Conservation (phyloP, 495 filamentous ascomycete genomes). For the Podospora pseudoanserina region DNA sequence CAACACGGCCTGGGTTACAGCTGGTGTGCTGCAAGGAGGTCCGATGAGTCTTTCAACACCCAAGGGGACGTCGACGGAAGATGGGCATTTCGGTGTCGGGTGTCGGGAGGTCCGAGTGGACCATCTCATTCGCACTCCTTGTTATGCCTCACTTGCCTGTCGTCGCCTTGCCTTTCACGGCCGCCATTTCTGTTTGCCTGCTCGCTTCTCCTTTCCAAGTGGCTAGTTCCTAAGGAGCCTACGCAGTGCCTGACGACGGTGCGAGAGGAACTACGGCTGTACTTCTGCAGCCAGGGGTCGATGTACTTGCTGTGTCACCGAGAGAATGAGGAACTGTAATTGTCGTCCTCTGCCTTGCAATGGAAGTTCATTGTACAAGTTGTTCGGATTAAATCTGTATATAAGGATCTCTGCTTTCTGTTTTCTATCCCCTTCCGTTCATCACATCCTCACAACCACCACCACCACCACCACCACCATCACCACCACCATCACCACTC, state of each 20-base stretch:
- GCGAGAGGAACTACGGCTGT: neutral
- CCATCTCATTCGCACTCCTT: neutral
- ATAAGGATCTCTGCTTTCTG: neutral
- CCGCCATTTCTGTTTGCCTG: neutral
- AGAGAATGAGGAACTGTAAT: neutral
- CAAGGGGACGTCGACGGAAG: neutral
- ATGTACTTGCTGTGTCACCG: constrained; percentile 5
- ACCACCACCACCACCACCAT: neutral
- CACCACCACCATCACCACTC: neutral
- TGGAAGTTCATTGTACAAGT: neutral
- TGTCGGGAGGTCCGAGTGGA: constrained; percentile 1
- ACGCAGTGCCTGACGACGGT: neutral
- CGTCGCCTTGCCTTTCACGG: neutral
- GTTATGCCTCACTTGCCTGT: constrained; percentile 1
- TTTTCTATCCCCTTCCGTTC: no score
- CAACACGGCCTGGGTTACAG: neutral
- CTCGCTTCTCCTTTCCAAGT: neutral
- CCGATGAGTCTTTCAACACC: neutral
- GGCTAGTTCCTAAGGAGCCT: neutral
- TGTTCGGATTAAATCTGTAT: neutral
- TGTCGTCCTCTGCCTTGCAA: neutral
- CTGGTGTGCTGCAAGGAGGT: neutral
- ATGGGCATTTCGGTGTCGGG: neutral
- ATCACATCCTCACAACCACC: neutral
- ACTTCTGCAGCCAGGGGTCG: neutral